These are phyloP conservation scores for Coemansia sp. DNA, from an alignment of 192 early-diverging fungal species.

Conservation along the genomic window DNA sequence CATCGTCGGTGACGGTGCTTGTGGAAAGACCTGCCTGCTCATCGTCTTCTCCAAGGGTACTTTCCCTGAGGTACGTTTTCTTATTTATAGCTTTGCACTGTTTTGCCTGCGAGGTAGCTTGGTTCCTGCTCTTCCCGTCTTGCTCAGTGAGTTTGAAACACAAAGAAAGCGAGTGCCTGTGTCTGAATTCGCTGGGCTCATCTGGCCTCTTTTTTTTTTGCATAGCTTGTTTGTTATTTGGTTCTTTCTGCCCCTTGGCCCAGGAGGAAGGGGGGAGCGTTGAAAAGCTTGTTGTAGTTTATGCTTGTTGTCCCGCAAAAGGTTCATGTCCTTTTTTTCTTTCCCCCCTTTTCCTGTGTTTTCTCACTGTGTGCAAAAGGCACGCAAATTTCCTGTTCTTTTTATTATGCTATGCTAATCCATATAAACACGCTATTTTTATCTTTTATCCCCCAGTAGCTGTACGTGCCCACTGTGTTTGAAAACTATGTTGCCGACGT, in stretches of 20 bases:
- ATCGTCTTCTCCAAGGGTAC: slow-evolving; percentile 79
- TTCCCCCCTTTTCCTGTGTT: background rate
- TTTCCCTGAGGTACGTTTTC: slow-evolving; percentile 77
- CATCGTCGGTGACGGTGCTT: slow-evolving; percentile 92
- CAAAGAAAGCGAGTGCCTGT: too few species aligned
- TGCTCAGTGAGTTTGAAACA: too few species aligned
- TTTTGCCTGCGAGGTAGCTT: too few species aligned
- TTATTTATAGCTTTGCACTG: too few species aligned
- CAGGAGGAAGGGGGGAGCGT: too few species aligned
- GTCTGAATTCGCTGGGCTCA: background rate
- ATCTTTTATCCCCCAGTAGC: background rate
- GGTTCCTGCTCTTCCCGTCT: too few species aligned
- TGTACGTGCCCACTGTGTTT: slow-evolving; percentile 90
- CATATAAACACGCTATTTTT: too few species aligned
- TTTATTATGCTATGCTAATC: background rate
- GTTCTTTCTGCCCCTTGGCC: background rate
- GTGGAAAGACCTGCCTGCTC: slow-evolving; percentile 89
- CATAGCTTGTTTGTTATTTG: background rate
- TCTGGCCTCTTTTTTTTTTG: background rate
- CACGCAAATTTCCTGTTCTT: background rate
- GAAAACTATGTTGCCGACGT: slow-evolving; percentile 93
- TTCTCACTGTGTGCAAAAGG: too few species aligned
- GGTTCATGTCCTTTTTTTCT: too few species aligned
- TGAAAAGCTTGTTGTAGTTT: too few species aligned
- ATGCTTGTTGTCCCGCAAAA: background rate